phyloP scores from a whole-genome alignment of 2,329 filamentous ascomycete genomes.

The Aspergillus neoniger region DNA sequence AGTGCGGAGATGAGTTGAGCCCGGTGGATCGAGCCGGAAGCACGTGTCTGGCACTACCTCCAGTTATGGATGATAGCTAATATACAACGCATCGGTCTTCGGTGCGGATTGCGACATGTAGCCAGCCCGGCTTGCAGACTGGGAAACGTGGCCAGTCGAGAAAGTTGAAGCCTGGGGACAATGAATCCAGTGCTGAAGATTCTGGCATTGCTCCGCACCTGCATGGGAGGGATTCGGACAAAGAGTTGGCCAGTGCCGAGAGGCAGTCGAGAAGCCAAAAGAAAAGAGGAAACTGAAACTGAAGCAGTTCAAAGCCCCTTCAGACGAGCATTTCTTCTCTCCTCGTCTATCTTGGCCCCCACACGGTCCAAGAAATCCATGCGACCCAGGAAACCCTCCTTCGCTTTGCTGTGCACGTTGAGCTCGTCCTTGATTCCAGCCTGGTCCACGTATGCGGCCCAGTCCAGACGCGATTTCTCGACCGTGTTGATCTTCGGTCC shows the following conservation, averaged over 20 bases:
- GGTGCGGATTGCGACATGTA: not conserved
- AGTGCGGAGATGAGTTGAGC: not conserved
- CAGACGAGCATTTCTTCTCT: slow-evolving; percentile 54
- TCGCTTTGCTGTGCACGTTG: slow-evolving; percentile 62
- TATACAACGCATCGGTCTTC: not conserved
- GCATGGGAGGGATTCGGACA: not conserved
- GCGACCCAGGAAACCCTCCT: slow-evolving; percentile 61
- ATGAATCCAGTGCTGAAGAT: not conserved
- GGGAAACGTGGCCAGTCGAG: not conserved
- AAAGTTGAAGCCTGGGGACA: not conserved
- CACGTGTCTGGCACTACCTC: not conserved
- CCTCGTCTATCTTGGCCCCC: slow-evolving; percentile 58
- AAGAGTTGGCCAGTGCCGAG: not conserved
- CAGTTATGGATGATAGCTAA: not conserved
- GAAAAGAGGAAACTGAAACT: not conserved
- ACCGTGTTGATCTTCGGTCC: slow-evolving; percentile 66
- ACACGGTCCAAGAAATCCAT: slow-evolving; percentile 65
- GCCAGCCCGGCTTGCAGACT: not conserved
- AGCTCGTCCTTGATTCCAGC: slow-evolving; percentile 64
- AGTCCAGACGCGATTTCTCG: slow-evolving; percentile 66
- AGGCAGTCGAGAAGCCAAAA: not conserved
- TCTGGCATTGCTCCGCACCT: not conserved
- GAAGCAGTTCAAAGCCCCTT: slow-evolving; percentile 35
- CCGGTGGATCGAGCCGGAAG: not conserved
- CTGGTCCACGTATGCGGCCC: slow-evolving; percentile 64